Evolutionary conservation across 768 basidiomycete genomes (phyloP).

Genomic region (Trametes coccinea): DNA sequence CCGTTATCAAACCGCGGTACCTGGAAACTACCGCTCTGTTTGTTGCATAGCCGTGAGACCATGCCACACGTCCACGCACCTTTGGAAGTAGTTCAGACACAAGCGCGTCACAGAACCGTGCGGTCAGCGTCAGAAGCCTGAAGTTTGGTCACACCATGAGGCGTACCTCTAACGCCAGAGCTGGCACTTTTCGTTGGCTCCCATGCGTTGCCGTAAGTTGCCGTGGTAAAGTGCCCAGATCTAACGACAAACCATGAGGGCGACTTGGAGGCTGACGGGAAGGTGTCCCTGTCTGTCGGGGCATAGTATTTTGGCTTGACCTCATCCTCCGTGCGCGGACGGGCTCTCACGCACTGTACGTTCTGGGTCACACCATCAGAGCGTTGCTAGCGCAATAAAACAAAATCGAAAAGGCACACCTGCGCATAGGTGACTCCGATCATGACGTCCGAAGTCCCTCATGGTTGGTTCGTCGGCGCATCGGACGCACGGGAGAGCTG

Average conservation of each 20-base stretch:
- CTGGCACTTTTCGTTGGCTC: not conserved
- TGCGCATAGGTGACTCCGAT: not conserved
- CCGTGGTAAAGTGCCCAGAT: no score
- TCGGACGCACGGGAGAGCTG: not conserved
- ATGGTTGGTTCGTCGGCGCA: not conserved
- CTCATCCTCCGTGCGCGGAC: conserved; percentile 6
- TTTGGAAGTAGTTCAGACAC: no score
- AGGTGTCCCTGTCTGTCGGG: not conserved
- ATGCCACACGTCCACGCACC: no score
- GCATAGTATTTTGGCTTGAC: not conserved
- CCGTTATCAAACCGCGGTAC: no score
- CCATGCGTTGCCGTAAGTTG: no score
- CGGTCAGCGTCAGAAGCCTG: not conserved
- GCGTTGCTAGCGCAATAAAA: not conserved
- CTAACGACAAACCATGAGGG: not conserved
- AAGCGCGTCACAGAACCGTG: not conserved
- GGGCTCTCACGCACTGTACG: conserved; percentile 7
- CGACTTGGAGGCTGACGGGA: not conserved
- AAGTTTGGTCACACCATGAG: no score
- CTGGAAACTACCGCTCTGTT: no score
- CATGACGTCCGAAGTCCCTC: not conserved
- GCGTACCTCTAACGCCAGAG: not conserved
- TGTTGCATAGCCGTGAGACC: no score
- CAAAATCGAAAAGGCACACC: not conserved
- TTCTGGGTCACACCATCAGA: not conserved